Conservation (phyloP, 495 filamentous ascomycete species). For the Astrothelium subdiscretum region DNA sequence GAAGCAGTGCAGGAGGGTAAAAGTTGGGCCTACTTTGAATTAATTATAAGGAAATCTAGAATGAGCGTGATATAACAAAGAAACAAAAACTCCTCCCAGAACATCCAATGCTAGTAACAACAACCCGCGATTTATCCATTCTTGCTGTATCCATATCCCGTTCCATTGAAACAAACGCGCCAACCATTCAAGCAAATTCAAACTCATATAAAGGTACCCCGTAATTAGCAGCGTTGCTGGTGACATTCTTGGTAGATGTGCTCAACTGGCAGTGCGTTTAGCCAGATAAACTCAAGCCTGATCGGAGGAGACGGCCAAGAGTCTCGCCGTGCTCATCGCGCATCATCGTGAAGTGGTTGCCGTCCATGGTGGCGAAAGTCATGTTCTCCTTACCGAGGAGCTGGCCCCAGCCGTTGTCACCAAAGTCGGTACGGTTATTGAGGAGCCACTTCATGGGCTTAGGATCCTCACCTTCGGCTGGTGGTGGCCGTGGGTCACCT, state of each 20-base stretch:
- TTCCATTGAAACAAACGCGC: not conserved
- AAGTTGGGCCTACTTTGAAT: constrained; percentile 4
- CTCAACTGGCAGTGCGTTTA: not conserved
- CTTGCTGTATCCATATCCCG: not conserved
- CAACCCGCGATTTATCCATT: not conserved
- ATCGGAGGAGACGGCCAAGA: constrained; percentile 18
- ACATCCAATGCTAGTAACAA: not conserved
- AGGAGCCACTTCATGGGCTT: constrained; percentile 70
- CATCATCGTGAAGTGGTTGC: constrained; percentile 68
- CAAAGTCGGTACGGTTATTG: constrained; percentile 66
- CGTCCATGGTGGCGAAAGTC: constrained; percentile 46
- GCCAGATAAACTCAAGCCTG: not conserved
- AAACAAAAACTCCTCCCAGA: not conserved
- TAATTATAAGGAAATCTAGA: not conserved
- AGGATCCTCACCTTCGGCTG: constrained; percentile 41
- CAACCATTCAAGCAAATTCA: not conserved
- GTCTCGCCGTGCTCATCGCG: constrained; percentile 35
- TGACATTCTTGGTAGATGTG: not conserved
- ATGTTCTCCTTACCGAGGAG: constrained; percentile 56
- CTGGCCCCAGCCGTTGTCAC: constrained; percentile 69
- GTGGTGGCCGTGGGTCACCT: constrained; percentile 46
- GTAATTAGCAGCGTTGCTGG: not conserved
- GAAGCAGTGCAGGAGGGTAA: not conserved
- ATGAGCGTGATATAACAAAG: not conserved
- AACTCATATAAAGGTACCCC: not conserved